phyloP scores from a whole-genome alignment of 1,284 basidiomycete genomes.

The Megacollybia platyphylla region DNA sequence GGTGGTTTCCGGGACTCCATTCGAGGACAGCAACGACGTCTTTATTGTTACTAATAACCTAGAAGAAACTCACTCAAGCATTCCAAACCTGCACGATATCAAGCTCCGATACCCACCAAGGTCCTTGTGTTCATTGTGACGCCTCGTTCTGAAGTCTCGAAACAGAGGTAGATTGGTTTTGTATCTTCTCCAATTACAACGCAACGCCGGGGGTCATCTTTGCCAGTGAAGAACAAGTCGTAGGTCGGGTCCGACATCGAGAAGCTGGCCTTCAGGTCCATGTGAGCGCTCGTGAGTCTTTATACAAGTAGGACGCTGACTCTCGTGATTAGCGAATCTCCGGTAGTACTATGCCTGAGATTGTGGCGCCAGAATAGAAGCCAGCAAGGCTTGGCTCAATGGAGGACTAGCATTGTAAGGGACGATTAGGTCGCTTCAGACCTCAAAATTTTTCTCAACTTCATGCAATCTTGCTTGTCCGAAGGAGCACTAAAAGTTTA shows the following conservation, averaged over 20 bases:
- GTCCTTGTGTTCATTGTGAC: slow-evolving; percentile 30
- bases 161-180: slow-evolving; percentile 47
- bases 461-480: no score
- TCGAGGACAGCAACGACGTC: slow-evolving; percentile 46
- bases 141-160: slow-evolving; percentile 41
- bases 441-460: no score
- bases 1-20: slow-evolving; percentile 43
- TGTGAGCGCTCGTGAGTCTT: slow-evolving; percentile 26
- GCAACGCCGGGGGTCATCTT: slow-evolving; percentile 50
- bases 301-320: slow-evolving; percentile 19
- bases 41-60: slow-evolving; percentile 39
- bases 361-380: slow-evolving; percentile 30
- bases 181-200: slow-evolving; percentile 55
- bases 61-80: slow-evolving; percentile 3
- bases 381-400: neutral
- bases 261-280: slow-evolving; percentile 6
- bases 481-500: slow-evolving; percentile 15
- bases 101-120: slow-evolving; percentile 26
- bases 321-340: slow-evolving; percentile 37
- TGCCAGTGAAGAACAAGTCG: slow-evolving; percentile 57
- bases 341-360: slow-evolving; percentile 35
- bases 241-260: slow-evolving; percentile 20
- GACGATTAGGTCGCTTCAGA: no score
- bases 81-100: slow-evolving; percentile 1
- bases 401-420: neutral